phyloP scores from a whole-genome alignment of 164 flowering plant genomes.

The Chimonanthus salicifolius region DNA sequence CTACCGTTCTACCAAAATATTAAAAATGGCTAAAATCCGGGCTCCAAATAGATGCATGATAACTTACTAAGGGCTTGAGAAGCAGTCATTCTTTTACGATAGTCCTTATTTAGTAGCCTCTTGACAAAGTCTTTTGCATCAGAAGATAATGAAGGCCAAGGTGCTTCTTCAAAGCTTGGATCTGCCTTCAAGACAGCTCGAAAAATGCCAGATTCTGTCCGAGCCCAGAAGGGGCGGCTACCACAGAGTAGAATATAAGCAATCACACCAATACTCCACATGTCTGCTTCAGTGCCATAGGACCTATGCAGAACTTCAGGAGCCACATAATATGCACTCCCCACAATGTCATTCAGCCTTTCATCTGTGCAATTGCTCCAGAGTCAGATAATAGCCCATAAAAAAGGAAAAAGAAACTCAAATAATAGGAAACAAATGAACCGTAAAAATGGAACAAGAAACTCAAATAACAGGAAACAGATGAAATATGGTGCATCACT shows the following conservation, averaged over 20 bases:
- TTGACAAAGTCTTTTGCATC: constrained; percentile 90
- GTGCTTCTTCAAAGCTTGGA: constrained; percentile 87
- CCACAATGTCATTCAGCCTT: constrained; percentile 92
- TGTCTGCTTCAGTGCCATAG: constrained; percentile 95
- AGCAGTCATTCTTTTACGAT: constrained; percentile 89
- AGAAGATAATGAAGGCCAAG: constrained; percentile 89
- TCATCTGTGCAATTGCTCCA: constrained; percentile 57
- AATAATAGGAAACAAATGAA: neutral
- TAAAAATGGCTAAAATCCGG: neutral
- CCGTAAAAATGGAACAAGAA: neutral
- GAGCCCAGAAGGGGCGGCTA: constrained; percentile 96
- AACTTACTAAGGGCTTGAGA: constrained; percentile 91
- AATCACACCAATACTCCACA: constrained; percentile 99
- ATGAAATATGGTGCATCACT: neutral
- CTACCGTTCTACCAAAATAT: neutral
- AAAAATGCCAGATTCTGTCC: constrained; percentile 94
- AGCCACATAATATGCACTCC: constrained; percentile 98
- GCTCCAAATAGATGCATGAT: neutral
- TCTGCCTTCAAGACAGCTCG: constrained; percentile 85
- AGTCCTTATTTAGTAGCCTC: constrained; percentile 81
- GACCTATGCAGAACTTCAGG: constrained; percentile 98
- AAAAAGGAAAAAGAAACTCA: neutral
- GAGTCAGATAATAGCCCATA: constrained; percentile 9
- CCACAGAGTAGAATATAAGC: constrained; percentile 97
- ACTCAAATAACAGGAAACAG: neutral